These are phyloP conservation scores for Trametes coccinea DNA, from an alignment of 768 basidiomycete genomes.

Conservation along the genomic window DNA sequence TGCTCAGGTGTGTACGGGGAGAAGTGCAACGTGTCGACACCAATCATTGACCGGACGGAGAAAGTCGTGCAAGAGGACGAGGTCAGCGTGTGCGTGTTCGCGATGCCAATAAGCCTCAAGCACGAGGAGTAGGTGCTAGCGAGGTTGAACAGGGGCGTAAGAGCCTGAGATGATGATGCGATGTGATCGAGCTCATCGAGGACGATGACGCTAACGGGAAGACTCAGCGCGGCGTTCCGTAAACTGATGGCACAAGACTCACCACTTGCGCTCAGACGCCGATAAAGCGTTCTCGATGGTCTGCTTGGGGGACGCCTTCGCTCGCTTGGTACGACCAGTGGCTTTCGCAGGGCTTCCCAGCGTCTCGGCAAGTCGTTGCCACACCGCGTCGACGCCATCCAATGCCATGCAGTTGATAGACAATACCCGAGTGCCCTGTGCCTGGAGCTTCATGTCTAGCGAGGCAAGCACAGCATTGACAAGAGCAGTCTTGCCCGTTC, in stretches of 20 bases:
- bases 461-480: constrained; percentile 61
- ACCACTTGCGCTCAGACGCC: constrained; percentile 57
- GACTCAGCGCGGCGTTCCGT: constrained; percentile 20
- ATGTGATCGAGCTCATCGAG: constrained; percentile 90
- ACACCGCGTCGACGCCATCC: constrained; percentile 63
- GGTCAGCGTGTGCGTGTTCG: constrained; percentile 86
- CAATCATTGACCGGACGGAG: constrained; percentile 30
- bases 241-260: background rate
- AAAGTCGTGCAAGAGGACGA: constrained; percentile 45
- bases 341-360: constrained; percentile 40
- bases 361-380: constrained; percentile 66
- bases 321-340: constrained; percentile 44
- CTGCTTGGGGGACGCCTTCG: constrained; percentile 38
- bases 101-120: constrained; percentile 79
- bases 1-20: constrained; percentile 75
- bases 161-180: constrained; percentile 55
- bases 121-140: constrained; percentile 50
- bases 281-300: constrained; percentile 47
- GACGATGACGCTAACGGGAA: constrained; percentile 58
- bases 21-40: constrained; percentile 73
- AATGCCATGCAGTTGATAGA: constrained; percentile 76
- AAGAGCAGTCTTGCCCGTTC: constrained; percentile 89
- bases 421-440: constrained; percentile 49
- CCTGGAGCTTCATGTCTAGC: constrained; percentile 39
- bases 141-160: constrained; percentile 69